A percentile compares a stretch with the other conserved stretches of the same genome.
Evolutionary conservation across 345 rosid genomes (phyloP).

Genomic region (Arabidopsis thaliana): DNA sequence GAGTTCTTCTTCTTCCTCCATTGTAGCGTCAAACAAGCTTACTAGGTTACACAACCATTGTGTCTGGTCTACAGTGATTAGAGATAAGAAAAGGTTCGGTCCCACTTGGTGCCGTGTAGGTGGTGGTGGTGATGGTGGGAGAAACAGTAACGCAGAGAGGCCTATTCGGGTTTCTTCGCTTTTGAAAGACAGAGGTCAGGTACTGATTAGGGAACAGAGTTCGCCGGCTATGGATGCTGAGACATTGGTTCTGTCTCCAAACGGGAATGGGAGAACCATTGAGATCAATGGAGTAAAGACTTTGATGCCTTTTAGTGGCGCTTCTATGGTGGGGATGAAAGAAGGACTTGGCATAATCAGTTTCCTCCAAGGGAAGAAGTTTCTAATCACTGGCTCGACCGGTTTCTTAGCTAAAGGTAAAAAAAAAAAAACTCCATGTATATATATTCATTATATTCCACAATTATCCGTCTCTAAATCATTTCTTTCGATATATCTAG

Average conservation of each 20-base stretch:
- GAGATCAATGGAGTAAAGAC: conserved; percentile 60
- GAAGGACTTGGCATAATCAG: conserved; percentile 90
- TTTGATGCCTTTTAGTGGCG: conserved; percentile 56
- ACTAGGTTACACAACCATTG: conserved; percentile 31
- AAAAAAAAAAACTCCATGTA: conserved; percentile 6
- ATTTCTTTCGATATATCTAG: conserved; percentile 44
- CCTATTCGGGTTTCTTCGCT: conserved; percentile 55
- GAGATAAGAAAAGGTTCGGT: conserved; percentile 43
- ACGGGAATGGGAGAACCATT: conserved; percentile 51
- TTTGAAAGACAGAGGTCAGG: conserved; percentile 54
- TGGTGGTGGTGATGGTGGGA: conserved; percentile 50
- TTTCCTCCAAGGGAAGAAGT: conserved; percentile 72
- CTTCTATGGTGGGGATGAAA: conserved; percentile 58
- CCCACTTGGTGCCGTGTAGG: conserved; percentile 64
- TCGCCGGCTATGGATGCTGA: conserved; percentile 60
- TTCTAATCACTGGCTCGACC: conserved; percentile 87
- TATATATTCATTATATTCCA: not conserved
- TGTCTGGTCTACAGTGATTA: conserved; percentile 37
- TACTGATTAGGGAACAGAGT: conserved; percentile 49
- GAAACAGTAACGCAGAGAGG: conserved; percentile 40
- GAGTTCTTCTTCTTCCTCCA: conserved; percentile 53
- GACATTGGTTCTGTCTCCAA: conserved; percentile 63
- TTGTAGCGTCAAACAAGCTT: conserved; percentile 43
- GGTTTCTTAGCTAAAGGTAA: conserved; percentile 95
- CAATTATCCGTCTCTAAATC: not conserved